Conservation (phyloP, 2,329 filamentous ascomycete species). For the Aspergillus felis region DNA sequence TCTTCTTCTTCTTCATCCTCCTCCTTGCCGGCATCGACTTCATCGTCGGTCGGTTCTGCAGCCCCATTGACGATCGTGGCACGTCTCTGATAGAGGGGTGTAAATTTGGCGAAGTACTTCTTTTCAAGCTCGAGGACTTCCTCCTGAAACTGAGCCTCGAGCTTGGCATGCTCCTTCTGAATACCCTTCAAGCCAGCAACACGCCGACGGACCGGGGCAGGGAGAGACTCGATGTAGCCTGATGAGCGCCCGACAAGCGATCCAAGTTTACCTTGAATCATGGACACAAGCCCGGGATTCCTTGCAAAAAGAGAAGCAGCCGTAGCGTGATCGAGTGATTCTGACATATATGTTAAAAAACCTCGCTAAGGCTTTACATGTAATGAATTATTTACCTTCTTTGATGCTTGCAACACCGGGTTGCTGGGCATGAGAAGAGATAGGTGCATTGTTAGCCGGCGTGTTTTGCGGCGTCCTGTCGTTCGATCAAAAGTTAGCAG, state of each 20-base stretch:
- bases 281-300: conserved; percentile 89
- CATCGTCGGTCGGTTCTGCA: conserved; percentile 78
- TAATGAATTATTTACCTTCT: conserved; percentile 66
- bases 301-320: conserved; percentile 92
- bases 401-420: conserved; percentile 92
- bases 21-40: conserved; percentile 81
- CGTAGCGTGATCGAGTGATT: conserved; percentile 82
- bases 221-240: conserved; percentile 95
- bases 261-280: conserved; percentile 96
- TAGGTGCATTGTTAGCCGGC: conserved; percentile 89
- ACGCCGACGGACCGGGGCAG: conserved; percentile 81
- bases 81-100: conserved; percentile 93
- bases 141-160: conserved; percentile 97
- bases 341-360: conserved; percentile 46
- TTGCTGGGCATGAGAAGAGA: conserved; percentile 95
- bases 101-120: conserved; percentile 99
- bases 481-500: conserved; percentile 23
- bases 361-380: conserved; percentile 5
- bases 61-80: conserved; percentile 86
- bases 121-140: conserved; percentile 98
- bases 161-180: conserved; percentile 97
- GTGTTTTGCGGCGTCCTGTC: conserved; percentile 96
- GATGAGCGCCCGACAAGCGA: conserved; percentile 91
- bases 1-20: conserved; percentile 63
- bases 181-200: conserved; percentile 95